Conservation (phyloP, 2,329 filamentous ascomycete species). For the Colletotrichum truncatum region DNA sequence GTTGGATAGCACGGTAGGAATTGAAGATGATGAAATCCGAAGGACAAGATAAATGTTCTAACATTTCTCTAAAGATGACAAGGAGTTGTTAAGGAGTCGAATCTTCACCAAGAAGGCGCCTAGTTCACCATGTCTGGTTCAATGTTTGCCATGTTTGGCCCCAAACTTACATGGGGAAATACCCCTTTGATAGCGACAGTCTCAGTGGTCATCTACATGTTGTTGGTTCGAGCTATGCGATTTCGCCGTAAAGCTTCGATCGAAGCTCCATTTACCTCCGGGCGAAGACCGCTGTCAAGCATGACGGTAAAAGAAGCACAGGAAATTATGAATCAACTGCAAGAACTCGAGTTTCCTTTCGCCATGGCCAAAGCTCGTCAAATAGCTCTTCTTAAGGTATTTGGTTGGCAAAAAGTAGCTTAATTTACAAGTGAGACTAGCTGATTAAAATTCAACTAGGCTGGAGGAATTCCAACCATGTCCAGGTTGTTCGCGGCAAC, state of each 20-base stretch:
- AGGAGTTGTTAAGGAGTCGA: background rate
- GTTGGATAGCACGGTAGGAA: too few species aligned
- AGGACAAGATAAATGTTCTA: too few species aligned
- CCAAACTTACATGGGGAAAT: background rate
- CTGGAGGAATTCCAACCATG: constrained; percentile 64
- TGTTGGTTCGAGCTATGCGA: background rate
- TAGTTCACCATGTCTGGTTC: background rate
- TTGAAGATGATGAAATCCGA: too few species aligned
- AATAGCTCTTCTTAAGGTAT: constrained; percentile 67
- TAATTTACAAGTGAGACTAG: background rate
- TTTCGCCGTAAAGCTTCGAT: background rate
- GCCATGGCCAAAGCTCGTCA: constrained; percentile 59
- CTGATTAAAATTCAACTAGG: constrained; percentile 21
- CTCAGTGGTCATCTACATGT: background rate
- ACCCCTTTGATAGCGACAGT: background rate
- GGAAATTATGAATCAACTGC: constrained; percentile 53
- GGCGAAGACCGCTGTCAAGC: constrained; percentile 3
- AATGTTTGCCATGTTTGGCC: background rate
- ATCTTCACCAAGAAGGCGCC: background rate
- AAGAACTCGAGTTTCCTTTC: constrained; percentile 64
- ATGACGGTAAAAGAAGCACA: constrained; percentile 24
- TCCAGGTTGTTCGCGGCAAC: constrained; percentile 58
- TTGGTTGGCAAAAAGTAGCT: background rate
- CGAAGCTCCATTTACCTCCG: background rate
- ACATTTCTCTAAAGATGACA: background rate